Percentiles rank a stretch among this genome's conserved stretches.
Evolutionary conservation across 768 basidiomycete species (phyloP).

Genomic region (Suillus placidus): DNA sequence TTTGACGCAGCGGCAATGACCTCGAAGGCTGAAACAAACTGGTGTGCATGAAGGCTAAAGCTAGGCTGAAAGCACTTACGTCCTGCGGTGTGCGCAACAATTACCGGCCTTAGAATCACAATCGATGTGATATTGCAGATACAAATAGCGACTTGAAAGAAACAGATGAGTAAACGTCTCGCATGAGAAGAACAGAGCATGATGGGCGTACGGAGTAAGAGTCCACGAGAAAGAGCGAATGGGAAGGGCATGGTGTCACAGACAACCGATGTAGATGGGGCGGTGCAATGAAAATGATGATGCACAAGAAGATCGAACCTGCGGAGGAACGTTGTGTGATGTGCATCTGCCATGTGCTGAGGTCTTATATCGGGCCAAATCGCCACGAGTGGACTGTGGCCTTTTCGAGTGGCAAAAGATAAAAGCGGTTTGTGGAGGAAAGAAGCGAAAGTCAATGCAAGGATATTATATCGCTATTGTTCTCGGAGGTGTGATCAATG

Average conservation of each 20-base stretch:
- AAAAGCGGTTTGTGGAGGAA: neutral
- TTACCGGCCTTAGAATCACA: conserved; percentile 20
- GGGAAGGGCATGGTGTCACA: conserved; percentile 32
- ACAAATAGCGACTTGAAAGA: conserved; percentile 20
- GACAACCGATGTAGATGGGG: conserved; percentile 18
- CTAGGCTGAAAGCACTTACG: conserved; percentile 18
- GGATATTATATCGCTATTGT: neutral
- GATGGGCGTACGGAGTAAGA: conserved; percentile 24
- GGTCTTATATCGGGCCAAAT: neutral
- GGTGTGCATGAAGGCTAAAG: neutral
- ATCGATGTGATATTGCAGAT: conserved; percentile 17
- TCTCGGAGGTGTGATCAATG: neutral
- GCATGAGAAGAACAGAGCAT: neutral
- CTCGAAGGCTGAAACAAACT: conserved; percentile 24
- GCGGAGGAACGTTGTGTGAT: conserved; percentile 7
- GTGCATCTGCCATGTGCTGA: neutral
- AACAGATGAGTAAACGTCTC: conserved; percentile 5
- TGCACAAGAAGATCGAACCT: conserved; percentile 11
- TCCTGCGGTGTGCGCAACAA: conserved; percentile 25
- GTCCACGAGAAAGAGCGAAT: conserved; percentile 21
- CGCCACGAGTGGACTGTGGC: neutral
- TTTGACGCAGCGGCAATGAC: conserved; percentile 18
- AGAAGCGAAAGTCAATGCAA: neutral
- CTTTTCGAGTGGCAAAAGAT: neutral
- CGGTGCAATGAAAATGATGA: conserved; percentile 14